Percentiles rank a stretch among this genome's conserved stretches.
phyloP scores from a whole-genome alignment of 306 rosid species.

The Senna tora region DNA sequence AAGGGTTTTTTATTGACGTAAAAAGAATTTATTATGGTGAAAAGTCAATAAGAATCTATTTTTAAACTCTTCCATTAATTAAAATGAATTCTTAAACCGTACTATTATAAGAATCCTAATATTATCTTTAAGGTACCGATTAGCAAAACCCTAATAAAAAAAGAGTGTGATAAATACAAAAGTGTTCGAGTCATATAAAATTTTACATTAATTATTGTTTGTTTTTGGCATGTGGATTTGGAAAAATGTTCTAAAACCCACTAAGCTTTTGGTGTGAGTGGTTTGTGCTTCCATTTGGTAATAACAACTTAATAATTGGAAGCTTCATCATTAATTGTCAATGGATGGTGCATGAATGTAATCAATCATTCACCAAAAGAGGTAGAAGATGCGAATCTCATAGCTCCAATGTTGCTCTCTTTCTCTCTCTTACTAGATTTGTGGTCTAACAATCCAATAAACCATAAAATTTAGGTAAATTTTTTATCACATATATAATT shows the following conservation, averaged over 20 bases:
- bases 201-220: background rate
- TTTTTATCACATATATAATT: too few species aligned
- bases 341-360: conserved; percentile 32
- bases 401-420: conserved; percentile 30
- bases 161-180: too few species aligned
- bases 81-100: too few species aligned
- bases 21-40: too few species aligned
- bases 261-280: conserved; percentile 6
- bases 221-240: background rate
- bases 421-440: background rate
- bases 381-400: conserved; percentile 34
- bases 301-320: conserved; percentile 36
- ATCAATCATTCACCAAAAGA: conserved; percentile 31
- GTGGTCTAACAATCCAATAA: background rate
- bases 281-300: conserved; percentile 17
- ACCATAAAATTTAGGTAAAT: too few species aligned
- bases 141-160: too few species aligned
- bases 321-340: conserved; percentile 29
- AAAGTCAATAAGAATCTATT: too few species aligned
- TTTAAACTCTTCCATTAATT: too few species aligned
- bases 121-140: too few species aligned
- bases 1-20: too few species aligned
- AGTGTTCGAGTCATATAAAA: background rate
- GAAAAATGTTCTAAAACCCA: conserved; percentile 22
- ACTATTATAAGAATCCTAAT: too few species aligned